Percentiles rank a stretch among this genome's conserved stretches.
These are phyloP conservation scores for Eucalyptus caleyi DNA, from an alignment of 345 rosid genomes.

Conservation along the genomic window DNA sequence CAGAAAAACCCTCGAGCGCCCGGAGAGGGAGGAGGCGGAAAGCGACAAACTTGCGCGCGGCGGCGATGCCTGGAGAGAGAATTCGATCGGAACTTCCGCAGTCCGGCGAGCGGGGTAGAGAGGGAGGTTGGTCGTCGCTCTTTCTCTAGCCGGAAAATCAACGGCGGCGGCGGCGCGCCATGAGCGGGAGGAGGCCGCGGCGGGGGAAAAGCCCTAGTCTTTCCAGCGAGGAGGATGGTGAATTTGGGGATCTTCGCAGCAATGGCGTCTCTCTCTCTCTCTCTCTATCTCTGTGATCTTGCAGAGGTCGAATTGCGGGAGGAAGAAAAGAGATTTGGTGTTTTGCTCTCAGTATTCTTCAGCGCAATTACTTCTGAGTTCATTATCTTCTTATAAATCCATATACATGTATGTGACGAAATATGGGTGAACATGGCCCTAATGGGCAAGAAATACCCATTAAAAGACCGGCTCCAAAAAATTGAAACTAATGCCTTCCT, in stretches of 20 bases:
- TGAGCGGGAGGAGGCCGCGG: background rate
- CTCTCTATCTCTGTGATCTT: background rate
- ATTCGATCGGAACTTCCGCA: background rate
- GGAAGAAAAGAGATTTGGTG: background rate
- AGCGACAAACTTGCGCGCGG: background rate
- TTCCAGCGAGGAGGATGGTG: background rate
- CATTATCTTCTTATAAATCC: background rate
- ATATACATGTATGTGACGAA: background rate
- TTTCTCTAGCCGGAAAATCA: background rate
- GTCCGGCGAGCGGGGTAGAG: background rate
- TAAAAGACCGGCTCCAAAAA: too few relatives aligned
- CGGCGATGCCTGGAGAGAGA: background rate
- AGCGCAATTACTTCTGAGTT: background rate
- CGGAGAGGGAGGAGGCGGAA: background rate
- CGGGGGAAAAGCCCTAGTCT: background rate
- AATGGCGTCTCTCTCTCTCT: background rate
- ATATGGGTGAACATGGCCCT: too few relatives aligned
- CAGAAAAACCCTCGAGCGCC: background rate
- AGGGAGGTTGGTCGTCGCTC: background rate
- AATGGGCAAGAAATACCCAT: rapidly evolving
- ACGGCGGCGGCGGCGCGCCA: background rate
- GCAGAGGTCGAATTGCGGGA: background rate
- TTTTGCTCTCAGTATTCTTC: background rate
- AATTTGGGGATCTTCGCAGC: background rate
- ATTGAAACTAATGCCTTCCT: rapidly evolving